Conservation (phyloP, 768 basidiomycete genomes). For the Leccinellum albellum region DNA sequence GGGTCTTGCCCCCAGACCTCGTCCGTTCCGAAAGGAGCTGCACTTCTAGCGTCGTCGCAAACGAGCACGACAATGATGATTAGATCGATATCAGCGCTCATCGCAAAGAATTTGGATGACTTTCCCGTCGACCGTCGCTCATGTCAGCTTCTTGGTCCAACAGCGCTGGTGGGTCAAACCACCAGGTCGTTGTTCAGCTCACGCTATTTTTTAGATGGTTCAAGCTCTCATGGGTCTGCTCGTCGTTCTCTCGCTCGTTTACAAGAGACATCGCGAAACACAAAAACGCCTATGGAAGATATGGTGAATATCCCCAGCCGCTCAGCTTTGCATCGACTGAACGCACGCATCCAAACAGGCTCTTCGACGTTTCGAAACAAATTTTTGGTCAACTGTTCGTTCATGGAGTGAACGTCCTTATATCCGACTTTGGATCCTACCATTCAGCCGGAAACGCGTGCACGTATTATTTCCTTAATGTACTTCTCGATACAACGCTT, state of each 20-base stretch:
- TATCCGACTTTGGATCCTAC: constrained; percentile 73
- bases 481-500: constrained; percentile 71
- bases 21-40: not conserved
- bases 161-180: constrained; percentile 37
- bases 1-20: no score
- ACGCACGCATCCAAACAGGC: constrained; percentile 41
- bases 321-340: constrained; percentile 4
- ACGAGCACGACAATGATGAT: constrained; percentile 3
- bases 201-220: constrained; percentile 48
- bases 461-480: constrained; percentile 88
- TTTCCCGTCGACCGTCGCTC: constrained; percentile 40
- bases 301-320: constrained; percentile 53
- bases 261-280: constrained; percentile 83
- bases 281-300: constrained; percentile 89
- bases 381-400: constrained; percentile 81
- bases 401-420: constrained; percentile 72
- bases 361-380: constrained; percentile 94
- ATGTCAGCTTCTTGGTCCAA: constrained; percentile 46
- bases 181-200: not conserved
- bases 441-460: constrained; percentile 80
- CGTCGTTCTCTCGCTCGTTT: constrained; percentile 82
- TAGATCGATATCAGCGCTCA: constrained; percentile 8
- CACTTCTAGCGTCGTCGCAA: not conserved
- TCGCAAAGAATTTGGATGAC: constrained; percentile 17
- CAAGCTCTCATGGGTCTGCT: constrained; percentile 88